Evolutionary conservation across 768 basidiomycete species (phyloP), one percentile per base, ranked within the genome.

Genomic region (Psilocybe subaeruginosa): DNA sequence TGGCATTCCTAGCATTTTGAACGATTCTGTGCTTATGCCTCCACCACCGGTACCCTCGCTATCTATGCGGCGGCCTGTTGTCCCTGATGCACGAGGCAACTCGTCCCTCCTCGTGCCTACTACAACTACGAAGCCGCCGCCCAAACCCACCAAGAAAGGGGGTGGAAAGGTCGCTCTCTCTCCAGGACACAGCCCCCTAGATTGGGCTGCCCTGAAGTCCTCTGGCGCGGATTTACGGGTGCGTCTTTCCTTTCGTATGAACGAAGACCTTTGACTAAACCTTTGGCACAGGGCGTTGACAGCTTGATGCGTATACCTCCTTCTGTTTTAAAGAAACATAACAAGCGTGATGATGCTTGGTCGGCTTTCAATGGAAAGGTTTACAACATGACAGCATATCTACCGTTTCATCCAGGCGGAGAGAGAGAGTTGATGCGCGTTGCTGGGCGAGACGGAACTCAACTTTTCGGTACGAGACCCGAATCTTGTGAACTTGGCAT

Each of bases 301-400:
- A 79, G 79, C 11, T 69, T 92, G 39, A 68, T 84, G 69, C 86
- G 92, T 19, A 84, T 97, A 64, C 85, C 92, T 8, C 90, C 88
- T 3, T 91, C 90, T 1, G 80, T 89, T 61, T 79, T 96, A 43
- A 92, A 92, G 69, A 70, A 80, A 68, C 97, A 99, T 72, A 91
- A 91, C 58, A 93, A 83, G 54, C 82, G 78, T 37, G 89, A 90
- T 43, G 96, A 99, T 74, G 95, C 94, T 0, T 99, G 97, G 97
- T 84, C 94, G 12, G 89, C 87, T 0, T 88, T 98, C 77, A 86
- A 89, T 66, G 95, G 94, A 57, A 95, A 92, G 71, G 95, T 99
- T 16, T 99, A 99, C 77, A 98, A 98, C 70, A 92, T 99, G 54
- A 95, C 95, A 2, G 85, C 92, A 0, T 99, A 97, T 75, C 75